These are phyloP conservation scores for Scedosporium dehoogii DNA, from an alignment of 2,329 filamentous ascomycete genomes.

Conservation along the genomic window DNA sequence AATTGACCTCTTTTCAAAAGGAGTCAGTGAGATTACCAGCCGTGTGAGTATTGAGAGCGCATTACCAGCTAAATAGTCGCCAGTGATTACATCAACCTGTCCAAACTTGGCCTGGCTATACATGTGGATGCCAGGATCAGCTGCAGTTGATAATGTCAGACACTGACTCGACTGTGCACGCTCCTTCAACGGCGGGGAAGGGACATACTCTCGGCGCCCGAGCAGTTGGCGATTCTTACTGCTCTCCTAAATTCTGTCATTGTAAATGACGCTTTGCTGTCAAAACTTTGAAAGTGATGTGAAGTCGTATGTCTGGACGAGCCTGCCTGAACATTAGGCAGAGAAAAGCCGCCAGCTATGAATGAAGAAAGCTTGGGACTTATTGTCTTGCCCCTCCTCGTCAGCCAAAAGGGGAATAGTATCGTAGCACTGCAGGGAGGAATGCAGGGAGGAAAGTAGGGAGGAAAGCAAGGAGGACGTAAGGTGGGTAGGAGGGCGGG, in stretches of 20 bases:
- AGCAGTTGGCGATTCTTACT: conserved; percentile 17
- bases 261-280: background rate
- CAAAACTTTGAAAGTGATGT: background rate
- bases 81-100: conserved; percentile 39
- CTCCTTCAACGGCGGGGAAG: too few relatives aligned
- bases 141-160: background rate
- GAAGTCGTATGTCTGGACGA: too few relatives aligned
- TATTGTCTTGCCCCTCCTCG: too few relatives aligned
- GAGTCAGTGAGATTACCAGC: background rate
- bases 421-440: too few relatives aligned
- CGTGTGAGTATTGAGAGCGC: conserved; percentile 10
- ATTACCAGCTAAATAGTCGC: conserved; percentile 39
- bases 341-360: too few relatives aligned
- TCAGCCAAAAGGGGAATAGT: too few relatives aligned
- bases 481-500: too few relatives aligned
- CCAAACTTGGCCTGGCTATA: conserved; percentile 19
- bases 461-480: too few relatives aligned
- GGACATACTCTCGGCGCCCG: conserved; percentile 13
- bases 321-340: too few relatives aligned
- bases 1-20: conserved; percentile 15
- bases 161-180: too few relatives aligned
- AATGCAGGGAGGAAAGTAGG: too few relatives aligned
- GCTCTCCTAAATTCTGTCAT: conserved; percentile 8
- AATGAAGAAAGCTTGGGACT: too few relatives aligned
- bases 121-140: conserved; percentile 16